phyloP scores from a whole-genome alignment of 1,139 yeast species.

The Sugiyamaella neomexicana region DNA sequence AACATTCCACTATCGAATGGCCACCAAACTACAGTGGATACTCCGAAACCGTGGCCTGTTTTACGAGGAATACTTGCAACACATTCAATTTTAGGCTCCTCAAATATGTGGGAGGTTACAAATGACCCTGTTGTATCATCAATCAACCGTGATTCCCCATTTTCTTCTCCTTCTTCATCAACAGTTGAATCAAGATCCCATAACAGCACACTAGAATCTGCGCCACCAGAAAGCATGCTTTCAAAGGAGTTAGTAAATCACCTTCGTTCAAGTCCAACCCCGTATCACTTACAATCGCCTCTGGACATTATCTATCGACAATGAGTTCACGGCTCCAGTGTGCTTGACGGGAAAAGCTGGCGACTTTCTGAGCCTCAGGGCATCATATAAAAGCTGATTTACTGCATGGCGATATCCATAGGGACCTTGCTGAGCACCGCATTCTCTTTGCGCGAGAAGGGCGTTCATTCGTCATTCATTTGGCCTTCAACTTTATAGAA shows the following conservation, averaged over 20 bases:
- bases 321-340: conserved; percentile 57
- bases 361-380: conserved; percentile 15
- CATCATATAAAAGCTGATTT: conserved; percentile 22
- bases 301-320: conserved; percentile 55
- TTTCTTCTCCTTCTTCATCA: conserved; percentile 5
- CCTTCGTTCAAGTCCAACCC: background rate
- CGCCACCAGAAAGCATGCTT: conserved; percentile 64
- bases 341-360: conserved; percentile 28
- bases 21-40: conserved; percentile 84
- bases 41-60: conserved; percentile 66
- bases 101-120: conserved; percentile 21
- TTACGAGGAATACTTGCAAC: conserved; percentile 53
- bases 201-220: conserved; percentile 61
- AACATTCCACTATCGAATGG: conserved; percentile 86
- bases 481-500: background rate
- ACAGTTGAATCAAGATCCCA: conserved; percentile 32
- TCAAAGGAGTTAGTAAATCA: background rate
- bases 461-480: conserved; percentile 11
- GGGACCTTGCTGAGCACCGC: background rate
- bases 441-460: conserved; percentile 6
- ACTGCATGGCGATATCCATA: conserved; percentile 18
- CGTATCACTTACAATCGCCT: conserved; percentile 43
- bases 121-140: conserved; percentile 10
- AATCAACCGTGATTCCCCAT: background rate
- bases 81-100: conserved; percentile 28